Conservation (phyloP, 805 yeast species). For the Hanseniaspora mollemarum region DNA sequence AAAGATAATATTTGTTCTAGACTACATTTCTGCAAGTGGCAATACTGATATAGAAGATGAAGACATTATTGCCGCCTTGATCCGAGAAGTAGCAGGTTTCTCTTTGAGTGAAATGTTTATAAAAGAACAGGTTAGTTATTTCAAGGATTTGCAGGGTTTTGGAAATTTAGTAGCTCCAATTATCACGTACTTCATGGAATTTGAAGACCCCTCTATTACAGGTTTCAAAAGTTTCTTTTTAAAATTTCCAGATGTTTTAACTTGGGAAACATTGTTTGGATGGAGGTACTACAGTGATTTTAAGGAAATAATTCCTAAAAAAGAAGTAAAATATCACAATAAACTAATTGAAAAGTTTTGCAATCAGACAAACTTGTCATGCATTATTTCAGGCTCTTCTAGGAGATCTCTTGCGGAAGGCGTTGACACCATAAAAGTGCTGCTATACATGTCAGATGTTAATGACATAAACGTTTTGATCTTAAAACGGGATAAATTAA, state of each 20-base stretch:
- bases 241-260: not conserved
- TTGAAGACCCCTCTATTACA: not conserved
- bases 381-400: not conserved
- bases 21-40: not conserved
- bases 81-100: not conserved
- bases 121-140: not conserved
- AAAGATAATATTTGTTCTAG: not conserved
- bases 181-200: not conserved
- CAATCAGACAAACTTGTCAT: constrained; percentile 21
- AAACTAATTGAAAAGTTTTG: constrained; percentile 25
- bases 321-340: constrained; percentile 35
- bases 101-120: not conserved
- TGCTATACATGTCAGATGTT: not conserved
- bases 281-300: constrained; percentile 40
- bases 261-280: constrained; percentile 27
- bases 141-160: not conserved
- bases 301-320: constrained; percentile 35
- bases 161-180: not conserved
- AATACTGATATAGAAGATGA: not conserved
- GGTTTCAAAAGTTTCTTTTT: not conserved
- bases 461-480: constrained; percentile 24
- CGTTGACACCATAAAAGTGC: not conserved
- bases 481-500: constrained; percentile 41
- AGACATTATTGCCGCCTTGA: not conserved
- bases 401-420: not conserved